Percentiles rank a stretch among this genome's conserved stretches.
Conservation (phyloP, 2,329 filamentous ascomycete species). For the Gremmenia infestans region DNA sequence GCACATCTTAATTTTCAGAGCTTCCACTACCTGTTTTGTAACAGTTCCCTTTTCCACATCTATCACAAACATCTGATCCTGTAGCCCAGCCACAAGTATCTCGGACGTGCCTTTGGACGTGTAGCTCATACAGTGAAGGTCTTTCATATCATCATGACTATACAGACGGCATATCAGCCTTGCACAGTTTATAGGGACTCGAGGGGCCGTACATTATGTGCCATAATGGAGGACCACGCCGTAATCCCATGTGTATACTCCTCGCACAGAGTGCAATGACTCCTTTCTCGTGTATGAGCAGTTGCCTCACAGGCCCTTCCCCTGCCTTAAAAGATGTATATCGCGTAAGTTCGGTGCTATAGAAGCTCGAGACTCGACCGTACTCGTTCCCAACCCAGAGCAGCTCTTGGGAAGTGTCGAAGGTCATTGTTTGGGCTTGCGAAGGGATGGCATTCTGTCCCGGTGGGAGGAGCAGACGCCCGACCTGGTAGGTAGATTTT, state of each 20-base stretch:
- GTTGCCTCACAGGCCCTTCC: conserved; percentile 79
- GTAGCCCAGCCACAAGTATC: conserved; percentile 81
- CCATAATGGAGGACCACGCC: conserved; percentile 82
- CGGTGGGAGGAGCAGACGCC: conserved; percentile 75
- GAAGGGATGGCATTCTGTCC: conserved; percentile 65
- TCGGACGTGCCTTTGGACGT: conserved; percentile 79
- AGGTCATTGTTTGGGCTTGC: conserved; percentile 74
- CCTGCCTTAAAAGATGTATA: conserved; percentile 84
- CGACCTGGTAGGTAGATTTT: conserved; percentile 53
- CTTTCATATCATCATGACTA: conserved; percentile 71
- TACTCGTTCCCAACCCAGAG: conserved; percentile 89
- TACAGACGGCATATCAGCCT: conserved; percentile 19
- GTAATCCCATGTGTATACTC: conserved; percentile 82
- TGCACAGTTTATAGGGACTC: neutral
- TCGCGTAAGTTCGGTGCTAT: conserved; percentile 74
- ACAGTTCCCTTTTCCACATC: conserved; percentile 67
- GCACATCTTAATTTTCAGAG: neutral
- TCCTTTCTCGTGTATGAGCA: conserved; percentile 87
- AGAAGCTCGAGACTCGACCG: conserved; percentile 84
- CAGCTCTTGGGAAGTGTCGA: conserved; percentile 84
- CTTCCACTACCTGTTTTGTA: conserved; percentile 52
- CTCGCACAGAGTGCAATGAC: conserved; percentile 78
- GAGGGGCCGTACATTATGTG: conserved; percentile 60
- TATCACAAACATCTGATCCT: conserved; percentile 77
- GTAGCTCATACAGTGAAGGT: conserved; percentile 92